Evolutionary conservation across 2,329 filamentous ascomycete species (phyloP).

Genomic region (Fusarium transvaalense): DNA sequence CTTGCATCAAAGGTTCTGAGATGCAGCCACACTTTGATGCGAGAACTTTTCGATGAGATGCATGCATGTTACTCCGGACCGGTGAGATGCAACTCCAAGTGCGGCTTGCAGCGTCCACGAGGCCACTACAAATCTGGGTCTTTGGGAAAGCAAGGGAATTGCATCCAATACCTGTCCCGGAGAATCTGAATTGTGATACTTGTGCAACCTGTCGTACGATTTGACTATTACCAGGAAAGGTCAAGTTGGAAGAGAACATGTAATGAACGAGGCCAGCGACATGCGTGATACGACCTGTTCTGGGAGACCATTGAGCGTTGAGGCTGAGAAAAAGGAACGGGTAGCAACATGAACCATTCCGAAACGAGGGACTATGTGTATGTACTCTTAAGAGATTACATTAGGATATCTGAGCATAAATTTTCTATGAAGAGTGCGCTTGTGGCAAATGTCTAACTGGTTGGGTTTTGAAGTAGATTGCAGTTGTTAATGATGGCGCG

Average conservation of each 20-base stretch:
- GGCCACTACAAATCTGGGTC: slow-evolving; percentile 3
- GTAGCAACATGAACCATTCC: slow-evolving; percentile 26
- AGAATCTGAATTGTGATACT: slow-evolving; percentile 29
- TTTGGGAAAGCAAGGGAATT: slow-evolving; percentile 7
- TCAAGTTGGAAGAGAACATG: slow-evolving; percentile 5
- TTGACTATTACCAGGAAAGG: slow-evolving; percentile 2
- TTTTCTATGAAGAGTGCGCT: slow-evolving; percentile 20
- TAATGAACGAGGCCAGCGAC: slow-evolving; percentile 29
- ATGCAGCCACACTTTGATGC: slow-evolving; percentile 32
- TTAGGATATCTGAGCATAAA: slow-evolving; percentile 10
- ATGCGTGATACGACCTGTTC: slow-evolving; percentile 23
- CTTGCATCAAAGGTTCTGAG: slow-evolving; percentile 29
- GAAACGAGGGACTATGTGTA: slow-evolving; percentile 22
- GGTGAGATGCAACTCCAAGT: slow-evolving; percentile 31
- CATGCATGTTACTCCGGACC: slow-evolving; percentile 28
- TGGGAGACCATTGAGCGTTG: slow-evolving; percentile 35
- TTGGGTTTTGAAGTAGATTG: slow-evolving; percentile 46
- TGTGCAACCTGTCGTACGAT: slow-evolving; percentile 29
- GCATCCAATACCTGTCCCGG: slow-evolving; percentile 4
- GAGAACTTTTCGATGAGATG: slow-evolving; percentile 26
- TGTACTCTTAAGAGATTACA: slow-evolving; percentile 31
- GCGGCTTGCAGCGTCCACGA: slow-evolving; percentile 17
- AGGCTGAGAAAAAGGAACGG: slow-evolving; percentile 36
- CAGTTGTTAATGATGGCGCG: slow-evolving; percentile 61
- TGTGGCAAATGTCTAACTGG: slow-evolving; percentile 20